Evolutionary conservation across 225 moss, liverwort and hornwort genomes (phyloP), one percentile per base, ranked within the genome.

Genomic region (Bryum argenteum): DNA sequence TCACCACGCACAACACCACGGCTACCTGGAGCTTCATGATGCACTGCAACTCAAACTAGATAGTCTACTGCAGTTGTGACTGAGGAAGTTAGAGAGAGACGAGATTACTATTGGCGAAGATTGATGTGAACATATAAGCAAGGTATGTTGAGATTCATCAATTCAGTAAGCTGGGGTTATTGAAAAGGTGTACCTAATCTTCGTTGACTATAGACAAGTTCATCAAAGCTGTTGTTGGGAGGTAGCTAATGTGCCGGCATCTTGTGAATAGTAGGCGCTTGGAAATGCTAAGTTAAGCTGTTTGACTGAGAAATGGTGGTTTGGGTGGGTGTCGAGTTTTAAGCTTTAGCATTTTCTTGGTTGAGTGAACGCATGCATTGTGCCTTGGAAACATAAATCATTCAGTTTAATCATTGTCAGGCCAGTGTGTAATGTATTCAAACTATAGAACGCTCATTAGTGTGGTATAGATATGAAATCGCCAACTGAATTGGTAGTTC

Each of bases 11-110:
- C 44, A 76, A 6, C 10, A 69, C 73, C 39, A 45, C 73, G 6
- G 33, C 56, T 7, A 66, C 15, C 23, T 63, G 70, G 58, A 67
- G 62, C 75, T 75, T 76, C 84, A 78, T 75, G 73, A 14, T 20
- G 55, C 0, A 12, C n/a, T 10, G 48, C 3, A 15, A 47, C 11
- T n/a, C 16, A 13, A 47, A 13, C 13, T 11, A 21, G 42, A 66
- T 8, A 28, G 23, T 23, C 9, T 5, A 16, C n/a, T n/a, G n/a
- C n/a, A 44, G 13, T 23, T 1, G 10, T 41, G 8, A 21, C 8
- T 21, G 42, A 42, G 39, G 9, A 47, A 23, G 47, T n/a, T n/a
- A n/a, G n/a, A n/a, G 42, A 63, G 43, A 44, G 39, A 61, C 2
- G 4, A n/a, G 10, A 19, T 10, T 47, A 12, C 3, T 40, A 13